These are phyloP conservation scores for Mortierella sp. DNA, from an alignment of 371 early-diverging fungal genomes.

Conservation along the genomic window DNA sequence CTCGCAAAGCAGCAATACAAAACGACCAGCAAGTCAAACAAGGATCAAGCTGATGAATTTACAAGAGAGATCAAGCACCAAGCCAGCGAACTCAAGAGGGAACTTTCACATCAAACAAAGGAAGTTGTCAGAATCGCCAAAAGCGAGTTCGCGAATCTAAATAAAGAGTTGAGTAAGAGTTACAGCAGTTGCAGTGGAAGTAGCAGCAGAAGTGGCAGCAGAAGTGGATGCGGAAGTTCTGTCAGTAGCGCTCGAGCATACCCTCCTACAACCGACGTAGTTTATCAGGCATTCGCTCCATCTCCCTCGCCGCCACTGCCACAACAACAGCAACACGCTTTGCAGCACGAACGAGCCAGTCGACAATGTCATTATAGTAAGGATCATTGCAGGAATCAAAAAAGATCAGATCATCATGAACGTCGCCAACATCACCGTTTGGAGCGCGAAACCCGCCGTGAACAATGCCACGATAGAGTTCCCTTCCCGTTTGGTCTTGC, in stretches of 20 bases:
- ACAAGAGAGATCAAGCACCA: slow-evolving; percentile 21
- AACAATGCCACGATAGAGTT: background rate
- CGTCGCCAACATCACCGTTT: slow-evolving; percentile 15
- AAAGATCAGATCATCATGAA: slow-evolving; percentile 3
- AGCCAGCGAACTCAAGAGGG: slow-evolving; percentile 19
- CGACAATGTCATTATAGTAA: background rate
- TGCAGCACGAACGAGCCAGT: slow-evolving; percentile 15
- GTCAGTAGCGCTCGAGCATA: background rate
- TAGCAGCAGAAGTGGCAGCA: background rate
- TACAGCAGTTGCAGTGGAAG: background rate
- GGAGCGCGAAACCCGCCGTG: slow-evolving; percentile 10
- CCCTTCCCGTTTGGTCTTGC: slow-evolving; percentile 5
- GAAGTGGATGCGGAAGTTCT: background rate
- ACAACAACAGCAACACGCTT: slow-evolving; percentile 3
- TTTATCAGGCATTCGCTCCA: background rate
- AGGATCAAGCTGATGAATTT: background rate
- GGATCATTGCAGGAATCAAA: slow-evolving; percentile 9
- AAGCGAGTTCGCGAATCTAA: background rate
- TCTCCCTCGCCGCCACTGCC: background rate
- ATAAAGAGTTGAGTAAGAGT: background rate
- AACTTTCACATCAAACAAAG: slow-evolving; percentile 23
- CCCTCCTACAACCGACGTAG: background rate
- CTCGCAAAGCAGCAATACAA: slow-evolving; percentile 3
- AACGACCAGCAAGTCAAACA: background rate
- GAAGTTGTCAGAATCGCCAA: slow-evolving; percentile 9